Base-by-base conservation (phyloP, 305 asterid genomes). In the Solanum hybrid region DNA sequence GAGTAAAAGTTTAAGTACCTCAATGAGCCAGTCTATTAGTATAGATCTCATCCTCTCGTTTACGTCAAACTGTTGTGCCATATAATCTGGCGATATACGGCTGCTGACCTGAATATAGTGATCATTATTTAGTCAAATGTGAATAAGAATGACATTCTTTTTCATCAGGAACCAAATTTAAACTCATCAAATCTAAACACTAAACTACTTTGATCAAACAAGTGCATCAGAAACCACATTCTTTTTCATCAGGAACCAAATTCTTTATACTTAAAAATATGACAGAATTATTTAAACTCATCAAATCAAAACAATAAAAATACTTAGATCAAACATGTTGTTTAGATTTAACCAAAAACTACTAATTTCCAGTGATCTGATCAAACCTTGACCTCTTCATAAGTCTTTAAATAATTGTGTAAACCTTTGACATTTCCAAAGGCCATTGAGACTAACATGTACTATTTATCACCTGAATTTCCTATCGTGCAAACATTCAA, bases 1-100 rank as follows among this genome's bases (percentile, higher is more conserved):
- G 69, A 45, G 14, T 42, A 86, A 71, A 42, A 24, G 4, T 86
- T 15, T 3, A 24, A 24, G 81, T 89, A 96, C 99, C 98, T 97
- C 99, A 69, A 95, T 90, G 32, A 97, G 98, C 99, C 99, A 97
- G 91, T 97, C 99, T 78, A 97, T 92, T 81, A 97, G 97, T 90
- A 97, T 95, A 77, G 98, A 93, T 88, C 99, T 93, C 99, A 96
- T 97, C 89, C 92, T 93, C 88, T 95, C 98, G 71, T 96, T 97
- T 85, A 97, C 93, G 92, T 96, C 99, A 32, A 90, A 91, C 85
- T 97, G 99, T 6, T 97, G 95, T 26, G 75, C 90, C 95, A 97
- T 96, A 86, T 97, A 97, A 26, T 89, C 94, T 6, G 98, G 98
- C 64, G 96, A 91, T 89, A 95, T 97, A 82, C 96, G 92, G 93